Evolutionary conservation across 192 early-diverging fungal genomes (phyloP), one percentile per base, ranked within the genome.

Genomic region (Pilobolus umbonatus): DNA sequence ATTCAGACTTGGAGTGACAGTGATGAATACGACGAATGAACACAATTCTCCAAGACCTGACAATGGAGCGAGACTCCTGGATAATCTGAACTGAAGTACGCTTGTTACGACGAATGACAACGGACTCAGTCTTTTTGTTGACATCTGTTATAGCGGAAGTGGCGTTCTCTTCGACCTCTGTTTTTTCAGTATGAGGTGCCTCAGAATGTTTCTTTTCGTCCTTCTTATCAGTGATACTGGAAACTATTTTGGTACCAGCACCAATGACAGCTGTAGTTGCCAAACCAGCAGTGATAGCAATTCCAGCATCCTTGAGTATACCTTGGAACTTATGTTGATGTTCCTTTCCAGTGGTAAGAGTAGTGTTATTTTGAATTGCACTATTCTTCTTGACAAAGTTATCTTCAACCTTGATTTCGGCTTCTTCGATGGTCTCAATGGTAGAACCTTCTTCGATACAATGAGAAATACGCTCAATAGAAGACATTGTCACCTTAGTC

Each of bases 11-110:
- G 3, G 60, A 43, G 15, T 47, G 50, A 29, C 60, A 61, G 2
- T 51, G 32, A 8, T n/a, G 24, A 32, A 61, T 26, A 61, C 60
- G 60, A 6, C 36, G 60, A 21, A 10, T 61, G 60, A 61, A 61
- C 10, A 38, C 24, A 42, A 61, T 50, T 11, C 31, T 36, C 60
- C 60, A 61, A 7, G 60, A 47, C 42, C 38, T 47, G 21, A 61
- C 31, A 9, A 61, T 39, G n/a, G 43, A 32, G 15, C 39, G 47
- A 21, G 60, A 51, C 26, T 61, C 60, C 24, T 48, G 31, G 12
- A 61, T 40, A 4, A 61, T 43, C 30, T 39, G 21, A 28, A 50
- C 48, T n/a, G 60, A 52, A 8, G 60, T 39, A 11, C 39, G 35
- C 25, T 38, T 22, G 31, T 43, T 35, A 15, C 30, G 26, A 35